Base-by-base conservation (phyloP, 1,284 basidiomycete genomes). In the Kalmanozyma brasiliensis region DNA sequence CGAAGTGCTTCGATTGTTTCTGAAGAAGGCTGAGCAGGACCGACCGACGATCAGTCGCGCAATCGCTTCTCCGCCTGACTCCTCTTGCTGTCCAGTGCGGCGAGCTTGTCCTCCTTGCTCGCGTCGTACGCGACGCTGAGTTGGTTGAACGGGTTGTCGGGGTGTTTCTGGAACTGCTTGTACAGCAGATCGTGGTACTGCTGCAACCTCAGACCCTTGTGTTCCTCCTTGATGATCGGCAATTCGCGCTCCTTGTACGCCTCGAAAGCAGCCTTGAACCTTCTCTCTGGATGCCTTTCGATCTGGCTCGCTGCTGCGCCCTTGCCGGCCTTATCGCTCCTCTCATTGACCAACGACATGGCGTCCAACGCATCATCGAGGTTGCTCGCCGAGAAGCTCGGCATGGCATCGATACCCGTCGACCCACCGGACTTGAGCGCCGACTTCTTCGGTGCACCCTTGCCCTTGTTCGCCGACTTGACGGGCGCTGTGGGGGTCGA, bases 351-450 rank as follows among this genome's bases (percentile, higher is more conserved):
- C 3, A 95, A 86, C 59, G 91, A 89, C 74, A 98, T 84, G 60
- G 96, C 87, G 83, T 96, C 94, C 44, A 98, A 83, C 9, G 93
- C 93, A 80, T 94, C 91, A 80, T 98, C 94, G 52, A 98, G 87
- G 13, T 93, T 94, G 19, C 89, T 90, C 7, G 94, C 95, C 11
- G 87, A 83, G 82, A 88, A 92, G 77, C 89, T 64, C 2, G 66
- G 61, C 49, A 78, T 70, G 23, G 73, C 76, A 49, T 75, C 71
- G 36, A 81, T 59, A 13, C 68, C 69, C 0, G 62, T 57, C 0
- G 62, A 32, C 2, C 48, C 64, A 22, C 57, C 57, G 1, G 66
- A 56, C 40, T 65, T 71, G 46, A 64, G 43, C 3, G 67, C 57
- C 5, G 63, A 53, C 29, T 65, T 71, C 49, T 68, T 72, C 44